These are phyloP conservation scores for Gynostemma pentaphyllum DNA, from an alignment of 306 rosid species.

Conservation along the genomic window DNA sequence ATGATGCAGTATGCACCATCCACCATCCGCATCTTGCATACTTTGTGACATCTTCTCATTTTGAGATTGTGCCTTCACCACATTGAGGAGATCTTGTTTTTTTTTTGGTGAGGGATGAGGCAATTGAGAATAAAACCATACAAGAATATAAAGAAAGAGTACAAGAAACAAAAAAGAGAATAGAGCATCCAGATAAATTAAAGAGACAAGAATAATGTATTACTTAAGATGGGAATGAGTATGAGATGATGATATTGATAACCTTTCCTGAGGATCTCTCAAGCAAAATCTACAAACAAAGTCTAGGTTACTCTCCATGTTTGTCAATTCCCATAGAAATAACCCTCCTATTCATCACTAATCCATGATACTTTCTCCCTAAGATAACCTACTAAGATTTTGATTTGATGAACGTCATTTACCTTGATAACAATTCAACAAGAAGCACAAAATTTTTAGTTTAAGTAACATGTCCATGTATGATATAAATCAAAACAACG, in stretches of 20 bases:
- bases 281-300: not conserved
- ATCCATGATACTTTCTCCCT: not conserved
- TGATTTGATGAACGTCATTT: no score
- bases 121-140: not conserved
- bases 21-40: constrained; percentile 71
- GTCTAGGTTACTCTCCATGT: not conserved
- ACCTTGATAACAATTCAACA: no score
- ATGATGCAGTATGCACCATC: constrained; percentile 86
- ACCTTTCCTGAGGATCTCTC: no score
- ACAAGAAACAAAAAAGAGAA: not conserved
- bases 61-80: constrained; percentile 57
- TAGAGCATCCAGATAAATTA: not conserved
- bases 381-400: not conserved
- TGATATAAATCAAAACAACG: no score
- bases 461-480: no score
- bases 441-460: no score
- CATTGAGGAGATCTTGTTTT: constrained; percentile 46
- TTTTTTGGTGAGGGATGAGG: not conserved
- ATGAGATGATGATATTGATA: not conserved
- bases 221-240: not conserved
- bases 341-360: not conserved
- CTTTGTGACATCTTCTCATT: constrained; percentile 76
- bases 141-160: not conserved
- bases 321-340: not conserved
- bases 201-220: not conserved